Percentiles rank a stretch among this genome's conserved stretches.
Conservation (phyloP, 164 flowering plant species). For the Amborella trichopoda region DNA sequence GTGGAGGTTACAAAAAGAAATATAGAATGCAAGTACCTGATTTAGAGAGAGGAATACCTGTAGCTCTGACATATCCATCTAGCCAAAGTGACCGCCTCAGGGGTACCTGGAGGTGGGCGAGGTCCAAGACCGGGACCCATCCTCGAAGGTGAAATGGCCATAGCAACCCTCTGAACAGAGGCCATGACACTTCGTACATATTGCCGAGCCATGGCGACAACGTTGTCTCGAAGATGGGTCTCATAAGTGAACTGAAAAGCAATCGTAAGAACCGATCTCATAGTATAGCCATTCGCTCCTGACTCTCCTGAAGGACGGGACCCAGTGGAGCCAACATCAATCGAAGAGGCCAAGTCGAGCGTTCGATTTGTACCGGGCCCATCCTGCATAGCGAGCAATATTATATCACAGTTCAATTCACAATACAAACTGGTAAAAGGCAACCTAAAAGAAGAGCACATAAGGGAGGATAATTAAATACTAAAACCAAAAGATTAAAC, state of each 20-base stretch:
- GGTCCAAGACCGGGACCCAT: slow-evolving; percentile 24
- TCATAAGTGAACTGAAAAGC: slow-evolving; percentile 83
- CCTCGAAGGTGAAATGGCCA: slow-evolving; percentile 70
- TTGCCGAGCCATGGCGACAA: slow-evolving; percentile 86
- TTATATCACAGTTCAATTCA: background rate
- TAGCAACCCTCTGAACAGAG: slow-evolving; percentile 88
- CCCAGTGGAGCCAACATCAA: slow-evolving; percentile 55
- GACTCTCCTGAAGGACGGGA: slow-evolving; percentile 30
- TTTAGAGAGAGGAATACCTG: slow-evolving; percentile 21
- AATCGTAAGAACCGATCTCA: slow-evolving; percentile 64
- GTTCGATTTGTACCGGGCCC: slow-evolving; percentile 44
- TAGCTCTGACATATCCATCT: slow-evolving; percentile 76
- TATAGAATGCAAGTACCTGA: background rate
- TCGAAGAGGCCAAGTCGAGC: slow-evolving; percentile 70
- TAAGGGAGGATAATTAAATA: background rate
- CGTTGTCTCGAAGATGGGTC: slow-evolving; percentile 58
- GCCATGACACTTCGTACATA: slow-evolving; percentile 70
- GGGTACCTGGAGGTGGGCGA: slow-evolving; percentile 49
- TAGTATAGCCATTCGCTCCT: slow-evolving; percentile 22
- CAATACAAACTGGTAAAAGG: no score
- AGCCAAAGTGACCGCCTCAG: slow-evolving; percentile 72
- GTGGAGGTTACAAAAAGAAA: no score
- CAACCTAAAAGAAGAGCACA: background rate
- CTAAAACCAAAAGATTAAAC: background rate
- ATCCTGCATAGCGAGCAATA: slow-evolving; percentile 24